phyloP scores from a whole-genome alignment of 2,329 filamentous ascomycete species.

The Phoma sp. region DNA sequence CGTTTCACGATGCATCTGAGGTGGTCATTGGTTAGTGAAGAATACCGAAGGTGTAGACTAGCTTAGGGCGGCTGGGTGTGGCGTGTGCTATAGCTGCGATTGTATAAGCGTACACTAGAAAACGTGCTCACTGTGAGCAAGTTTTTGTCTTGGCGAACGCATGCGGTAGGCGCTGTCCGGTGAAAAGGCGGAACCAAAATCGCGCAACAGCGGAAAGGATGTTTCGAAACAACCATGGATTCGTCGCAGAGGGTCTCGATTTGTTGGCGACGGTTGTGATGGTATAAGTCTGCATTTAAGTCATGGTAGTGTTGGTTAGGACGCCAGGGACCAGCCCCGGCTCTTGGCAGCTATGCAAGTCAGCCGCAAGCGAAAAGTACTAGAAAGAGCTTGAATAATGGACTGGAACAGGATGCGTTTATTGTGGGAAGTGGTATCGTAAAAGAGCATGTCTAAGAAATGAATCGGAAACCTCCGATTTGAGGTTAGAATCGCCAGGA shows the following conservation, averaged over 20 bases:
- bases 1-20: not conserved
- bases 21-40: not conserved
- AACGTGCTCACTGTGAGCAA: slow-evolving; percentile 39
- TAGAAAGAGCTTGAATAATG: not conserved
- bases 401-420: not conserved
- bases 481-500: slow-evolving; percentile 1
- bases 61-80: slow-evolving; percentile 22
- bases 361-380: not conserved
- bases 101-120: slow-evolving; percentile 24
- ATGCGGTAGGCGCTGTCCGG: slow-evolving; percentile 23
- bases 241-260: not conserved
- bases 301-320: not conserved
- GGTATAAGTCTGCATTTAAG: not conserved
- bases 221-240: not conserved
- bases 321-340: not conserved
- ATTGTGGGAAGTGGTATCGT: slow-evolving; percentile 8
- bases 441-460: not conserved
- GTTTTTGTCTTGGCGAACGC: slow-evolving; percentile 31
- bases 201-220: not conserved
- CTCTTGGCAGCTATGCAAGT: not conserved
- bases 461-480: not conserved
- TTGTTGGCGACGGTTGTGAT: not conserved
- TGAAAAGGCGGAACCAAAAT: slow-evolving; percentile 10
- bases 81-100: slow-evolving; percentile 33
- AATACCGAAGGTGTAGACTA: slow-evolving; percentile 13